Percentiles rank a stretch among this genome's conserved stretches.
Evolutionary conservation across 441 rosid genomes (phyloP).

Genomic region (Erodium trifolium): DNA sequence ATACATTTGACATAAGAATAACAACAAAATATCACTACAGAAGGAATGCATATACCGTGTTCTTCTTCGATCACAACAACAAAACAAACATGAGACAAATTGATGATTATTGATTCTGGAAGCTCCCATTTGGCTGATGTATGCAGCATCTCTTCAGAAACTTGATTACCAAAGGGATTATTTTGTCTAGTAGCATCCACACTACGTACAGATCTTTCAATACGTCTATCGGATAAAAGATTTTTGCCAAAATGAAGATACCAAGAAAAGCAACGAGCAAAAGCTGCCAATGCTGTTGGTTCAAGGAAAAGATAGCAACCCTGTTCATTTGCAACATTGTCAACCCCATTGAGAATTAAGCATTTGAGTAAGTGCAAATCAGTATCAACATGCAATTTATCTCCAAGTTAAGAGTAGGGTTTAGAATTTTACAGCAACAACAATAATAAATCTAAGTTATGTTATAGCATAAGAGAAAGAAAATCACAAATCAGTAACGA

Average conservation of each 20-base stretch:
- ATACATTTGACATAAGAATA: constrained; percentile 17
- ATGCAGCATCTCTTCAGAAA: constrained; percentile 24
- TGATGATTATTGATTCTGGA: constrained; percentile 37
- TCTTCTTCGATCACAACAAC: constrained; percentile 45
- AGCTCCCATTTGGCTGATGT: constrained; percentile 27
- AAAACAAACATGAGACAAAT: constrained; percentile 50
- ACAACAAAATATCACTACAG: constrained; percentile 13
- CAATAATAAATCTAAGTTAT: neutral
- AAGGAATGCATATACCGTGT: constrained; percentile 42
- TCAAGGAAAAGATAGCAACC: constrained; percentile 71
- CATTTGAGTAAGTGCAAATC: constrained; percentile 5
- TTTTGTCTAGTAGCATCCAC: constrained; percentile 20
- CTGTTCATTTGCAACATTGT: constrained; percentile 46
- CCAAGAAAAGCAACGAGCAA: constrained; percentile 36
- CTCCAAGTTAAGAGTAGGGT: constrained; percentile 2
- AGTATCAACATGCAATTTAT: constrained; percentile 12
- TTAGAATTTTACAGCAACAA: neutral
- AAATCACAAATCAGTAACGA: constrained; percentile 10
- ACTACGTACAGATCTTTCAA: constrained; percentile 31
- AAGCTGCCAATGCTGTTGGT: constrained; percentile 43
- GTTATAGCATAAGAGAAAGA: constrained; percentile 7
- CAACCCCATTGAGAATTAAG: constrained; percentile 19
- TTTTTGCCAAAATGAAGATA: constrained; percentile 30
- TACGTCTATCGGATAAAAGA: constrained; percentile 28
- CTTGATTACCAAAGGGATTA: constrained; percentile 16